phyloP scores from a whole-genome alignment of 345 rosid species.

The Syzygium oleosum region DNA sequence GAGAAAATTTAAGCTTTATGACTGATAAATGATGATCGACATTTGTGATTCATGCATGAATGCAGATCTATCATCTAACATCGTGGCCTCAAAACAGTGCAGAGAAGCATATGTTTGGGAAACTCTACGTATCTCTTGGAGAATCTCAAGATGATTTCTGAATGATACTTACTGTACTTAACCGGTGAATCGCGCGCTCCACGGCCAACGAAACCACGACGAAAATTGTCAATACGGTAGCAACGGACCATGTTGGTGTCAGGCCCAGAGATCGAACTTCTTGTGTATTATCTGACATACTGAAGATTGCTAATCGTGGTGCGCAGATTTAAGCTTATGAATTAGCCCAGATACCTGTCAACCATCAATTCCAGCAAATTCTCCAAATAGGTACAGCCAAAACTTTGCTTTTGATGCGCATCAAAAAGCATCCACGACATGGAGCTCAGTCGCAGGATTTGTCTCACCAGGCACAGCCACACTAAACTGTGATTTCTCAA shows the following conservation, averaged over 20 bases:
- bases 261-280: conserved; percentile 68
- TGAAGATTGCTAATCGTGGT: conserved; percentile 8
- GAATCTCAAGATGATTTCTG: neutral
- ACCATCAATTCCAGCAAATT: neutral
- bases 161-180: conserved; percentile 52
- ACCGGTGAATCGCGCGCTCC: conserved; percentile 74
- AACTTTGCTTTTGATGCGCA: neutral
- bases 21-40: neutral
- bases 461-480: neutral
- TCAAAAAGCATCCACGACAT: neutral
- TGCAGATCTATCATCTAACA: neutral
- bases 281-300: conserved; percentile 9
- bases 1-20: neutral
- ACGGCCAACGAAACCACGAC: conserved; percentile 77
- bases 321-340: neutral
- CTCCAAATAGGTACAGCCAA: neutral
- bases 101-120: neutral
- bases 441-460: neutral
- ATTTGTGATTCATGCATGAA: neutral
- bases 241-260: conserved; percentile 97
- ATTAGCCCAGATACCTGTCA: neutral
- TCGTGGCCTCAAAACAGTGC: neutral
- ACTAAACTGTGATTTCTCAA: neutral
- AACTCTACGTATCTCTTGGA: neutral
- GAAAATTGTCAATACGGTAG: conserved; percentile 80